Evolutionary conservation across 2,329 filamentous ascomycete genomes (phyloP).

Genomic region (Cladosporium velox): DNA sequence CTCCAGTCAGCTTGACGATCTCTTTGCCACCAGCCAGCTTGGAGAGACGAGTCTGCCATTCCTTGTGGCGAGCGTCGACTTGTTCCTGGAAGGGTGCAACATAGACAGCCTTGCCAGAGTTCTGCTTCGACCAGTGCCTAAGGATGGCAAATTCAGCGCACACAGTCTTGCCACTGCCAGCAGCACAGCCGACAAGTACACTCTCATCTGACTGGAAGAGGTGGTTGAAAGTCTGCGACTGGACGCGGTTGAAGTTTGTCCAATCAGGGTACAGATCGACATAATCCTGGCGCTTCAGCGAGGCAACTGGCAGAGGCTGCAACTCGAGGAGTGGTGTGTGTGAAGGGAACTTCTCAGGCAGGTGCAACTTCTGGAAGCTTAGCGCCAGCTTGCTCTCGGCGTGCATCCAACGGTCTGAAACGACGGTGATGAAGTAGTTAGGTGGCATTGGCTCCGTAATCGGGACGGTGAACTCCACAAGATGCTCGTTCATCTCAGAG

Average conservation of each 20-base stretch:
- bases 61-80: constrained; percentile 75
- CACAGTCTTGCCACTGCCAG: constrained; percentile 93
- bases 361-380: constrained; percentile 89
- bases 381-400: constrained; percentile 91
- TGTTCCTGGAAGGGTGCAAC: constrained; percentile 93
- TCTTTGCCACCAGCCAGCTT: constrained; percentile 78
- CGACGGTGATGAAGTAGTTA: constrained; percentile 94
- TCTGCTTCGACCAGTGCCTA: constrained; percentile 76
- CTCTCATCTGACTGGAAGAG: constrained; percentile 90
- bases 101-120: constrained; percentile 82
- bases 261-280: constrained; percentile 78
- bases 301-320: constrained; percentile 85
- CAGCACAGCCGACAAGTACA: constrained; percentile 88
- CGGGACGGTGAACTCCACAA: constrained; percentile 93
- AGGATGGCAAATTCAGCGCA: constrained; percentile 94
- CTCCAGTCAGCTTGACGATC: constrained; percentile 89
- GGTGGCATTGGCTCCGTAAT: constrained; percentile 98
- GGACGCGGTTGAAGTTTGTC: constrained; percentile 92
- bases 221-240: constrained; percentile 95
- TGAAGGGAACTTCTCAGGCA: constrained; percentile 93
- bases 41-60: constrained; percentile 80
- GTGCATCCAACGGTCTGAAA: constrained; percentile 98
- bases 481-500: constrained; percentile 85
- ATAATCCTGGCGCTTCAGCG: constrained; percentile 83
- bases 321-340: constrained; percentile 91